These are phyloP conservation scores for Lipomyces chichibuensis DNA, from an alignment of 805 yeast genomes.

Conservation along the genomic window DNA sequence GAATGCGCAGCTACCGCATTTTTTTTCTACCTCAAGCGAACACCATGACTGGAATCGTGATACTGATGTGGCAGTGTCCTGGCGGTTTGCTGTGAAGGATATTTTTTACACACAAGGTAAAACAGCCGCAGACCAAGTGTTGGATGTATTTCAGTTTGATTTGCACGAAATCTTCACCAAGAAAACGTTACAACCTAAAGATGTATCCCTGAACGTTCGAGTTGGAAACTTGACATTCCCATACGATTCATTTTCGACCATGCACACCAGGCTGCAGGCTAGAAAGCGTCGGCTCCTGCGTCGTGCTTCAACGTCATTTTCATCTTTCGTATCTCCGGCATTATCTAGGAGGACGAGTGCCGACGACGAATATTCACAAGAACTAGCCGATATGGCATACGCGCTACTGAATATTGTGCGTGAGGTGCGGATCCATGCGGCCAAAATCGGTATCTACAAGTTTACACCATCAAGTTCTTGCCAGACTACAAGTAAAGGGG, in stretches of 20 bases:
- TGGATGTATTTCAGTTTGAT: constrained; percentile 28
- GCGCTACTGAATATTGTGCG: constrained; percentile 43
- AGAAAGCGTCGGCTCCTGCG: constrained; percentile 2
- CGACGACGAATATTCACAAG: constrained; percentile 25
- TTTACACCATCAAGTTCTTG: constrained; percentile 35
- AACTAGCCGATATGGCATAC: constrained; percentile 39
- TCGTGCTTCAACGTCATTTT: neutral
- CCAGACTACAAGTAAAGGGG: neutral
- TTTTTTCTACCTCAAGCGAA: constrained; percentile 9
- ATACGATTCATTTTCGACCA: constrained; percentile 28
- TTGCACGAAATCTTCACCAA: constrained; percentile 19
- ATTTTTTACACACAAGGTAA: constrained; percentile 23
- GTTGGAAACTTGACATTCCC: constrained; percentile 31
- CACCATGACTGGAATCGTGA: neutral
- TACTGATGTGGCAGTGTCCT: constrained; percentile 13
- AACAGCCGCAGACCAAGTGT: constrained; percentile 20
- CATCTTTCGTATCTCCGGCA: neutral
- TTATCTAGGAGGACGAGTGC: neutral
- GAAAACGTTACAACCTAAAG: constrained; percentile 3
- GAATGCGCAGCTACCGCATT: constrained; percentile 15
- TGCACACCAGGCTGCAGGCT: constrained; percentile 8
- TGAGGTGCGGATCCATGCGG: constrained; percentile 45
- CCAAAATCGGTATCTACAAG: constrained; percentile 41
- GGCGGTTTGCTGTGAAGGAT: constrained; percentile 27
- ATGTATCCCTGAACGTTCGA: constrained; percentile 19